Evolutionary conservation across 2,329 filamentous ascomycete species (phyloP).

Genomic region (Talaromyces sp.): DNA sequence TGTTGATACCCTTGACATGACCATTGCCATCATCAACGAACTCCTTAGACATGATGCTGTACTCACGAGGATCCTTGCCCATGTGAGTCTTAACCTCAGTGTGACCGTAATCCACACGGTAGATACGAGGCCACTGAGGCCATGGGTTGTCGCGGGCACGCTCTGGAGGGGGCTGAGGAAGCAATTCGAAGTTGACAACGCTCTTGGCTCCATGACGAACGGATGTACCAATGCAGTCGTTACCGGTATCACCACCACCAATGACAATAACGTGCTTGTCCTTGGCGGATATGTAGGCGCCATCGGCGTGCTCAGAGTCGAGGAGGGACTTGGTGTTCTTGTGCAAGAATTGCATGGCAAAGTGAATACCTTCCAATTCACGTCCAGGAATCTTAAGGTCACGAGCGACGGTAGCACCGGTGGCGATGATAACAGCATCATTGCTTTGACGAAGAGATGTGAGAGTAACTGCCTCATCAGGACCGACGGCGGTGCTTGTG

Average conservation of each 20-base stretch:
- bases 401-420: constrained; percentile 87
- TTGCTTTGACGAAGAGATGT: constrained; percentile 68
- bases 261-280: constrained; percentile 96
- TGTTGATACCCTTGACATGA: constrained; percentile 93
- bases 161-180: constrained; percentile 87
- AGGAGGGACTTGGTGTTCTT: constrained; percentile 97
- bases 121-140: constrained; percentile 97
- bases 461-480: constrained; percentile 65
- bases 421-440: constrained; percentile 85
- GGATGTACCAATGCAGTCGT: constrained; percentile 96
- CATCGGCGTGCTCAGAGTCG: constrained; percentile 81
- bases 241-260: constrained; percentile 95
- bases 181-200: constrained; percentile 91
- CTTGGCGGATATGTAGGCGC: constrained; percentile 88
- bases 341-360: constrained; percentile 95
- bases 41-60: constrained; percentile 97
- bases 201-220: constrained; percentile 94
- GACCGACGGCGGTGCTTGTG: constrained; percentile 72
- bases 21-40: constrained; percentile 87
- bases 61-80: constrained; percentile 93
- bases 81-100: constrained; percentile 93
- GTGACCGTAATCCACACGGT: constrained; percentile 97
- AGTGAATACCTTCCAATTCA: constrained; percentile 86
- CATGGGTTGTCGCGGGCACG: constrained; percentile 93
- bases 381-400: constrained; percentile 88